Evolutionary conservation across 345 rosid species (phyloP), one percentile per base, ranked within the genome.

Genomic region (Lepidium sativum): DNA sequence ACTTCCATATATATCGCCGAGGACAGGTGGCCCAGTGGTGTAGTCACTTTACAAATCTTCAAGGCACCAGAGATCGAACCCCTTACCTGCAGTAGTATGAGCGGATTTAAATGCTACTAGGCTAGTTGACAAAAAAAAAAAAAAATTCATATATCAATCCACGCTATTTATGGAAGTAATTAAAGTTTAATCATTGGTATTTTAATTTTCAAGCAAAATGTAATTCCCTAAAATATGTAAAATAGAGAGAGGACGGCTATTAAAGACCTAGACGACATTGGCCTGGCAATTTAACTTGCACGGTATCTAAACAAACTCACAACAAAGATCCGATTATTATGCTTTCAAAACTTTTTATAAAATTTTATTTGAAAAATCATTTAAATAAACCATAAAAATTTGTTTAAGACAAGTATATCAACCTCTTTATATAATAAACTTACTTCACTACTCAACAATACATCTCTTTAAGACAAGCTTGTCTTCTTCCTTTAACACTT

Each of bases 301-400:
- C 77, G 73, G 53, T 41, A 66, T 49, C 48, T 67, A 66, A 72
- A 21, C 45, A 39, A 58, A 20, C 37, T 27, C 63, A 73, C 63
- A 73, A 67, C 73, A 73, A 67, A 47, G 77, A 73, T 73, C 77
- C 73, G 68, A 25, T 67, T 44, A 60, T 59, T 66, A 73, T 51
- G 77, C 64, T 60, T 29, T 35, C 62, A 51, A 60, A 60, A 11
- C 14, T 58, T 40, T 6, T n/a, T 17, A 35, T 60, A 5, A 1
- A 53, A 43, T 25, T 4, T 12, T 13, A 3, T 37, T 52, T 1
- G 25, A 2, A 42, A 42, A 35, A 8, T 18, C 25, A 35, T 17
- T 10, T 40, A 17, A 7, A n/a, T n/a, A n/a, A n/a, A n/a, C n/a
- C n/a, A n/a, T n/a, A n/a, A n/a, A n/a, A n/a, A n/a, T n/a, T n/a